Percentiles rank a stretch among this genome's conserved stretches.
Conservation (phyloP, 2,329 filamentous ascomycete species). For the Trichoderma sp. region DNA sequence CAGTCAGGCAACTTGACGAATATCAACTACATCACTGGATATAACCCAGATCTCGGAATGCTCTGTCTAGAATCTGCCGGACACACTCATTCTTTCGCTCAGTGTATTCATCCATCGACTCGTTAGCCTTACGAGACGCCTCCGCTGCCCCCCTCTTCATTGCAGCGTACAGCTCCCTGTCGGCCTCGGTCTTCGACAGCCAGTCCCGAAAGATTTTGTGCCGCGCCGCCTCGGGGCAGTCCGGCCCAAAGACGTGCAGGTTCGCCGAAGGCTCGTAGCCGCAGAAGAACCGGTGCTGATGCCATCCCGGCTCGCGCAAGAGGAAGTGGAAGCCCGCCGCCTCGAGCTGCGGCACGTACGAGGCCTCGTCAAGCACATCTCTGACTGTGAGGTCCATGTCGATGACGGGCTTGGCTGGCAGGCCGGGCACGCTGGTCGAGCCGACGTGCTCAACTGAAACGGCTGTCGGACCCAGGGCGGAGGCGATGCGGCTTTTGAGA, state of each 20-base stretch:
- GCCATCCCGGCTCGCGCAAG: constrained; percentile 44
- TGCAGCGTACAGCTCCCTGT: constrained; percentile 39
- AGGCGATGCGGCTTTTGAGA: constrained; percentile 33
- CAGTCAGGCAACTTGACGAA: no score
- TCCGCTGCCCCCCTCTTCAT: constrained; percentile 38
- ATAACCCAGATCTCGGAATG: constrained; percentile 21
- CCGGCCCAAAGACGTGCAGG: constrained; percentile 47
- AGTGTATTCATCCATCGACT: constrained; percentile 39
- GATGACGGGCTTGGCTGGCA: constrained; percentile 51
- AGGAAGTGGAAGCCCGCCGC: constrained; percentile 44
- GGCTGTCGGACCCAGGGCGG: constrained; percentile 36
- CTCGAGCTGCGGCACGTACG: constrained; percentile 44
- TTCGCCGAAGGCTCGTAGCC: constrained; percentile 39
- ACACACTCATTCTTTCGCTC: constrained; percentile 39
- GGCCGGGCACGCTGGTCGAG: constrained; percentile 47
- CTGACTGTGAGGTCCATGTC: constrained; percentile 49
- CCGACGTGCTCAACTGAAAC: constrained; percentile 45
- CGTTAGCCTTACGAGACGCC: constrained; percentile 29
- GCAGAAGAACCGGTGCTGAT: constrained; percentile 47
- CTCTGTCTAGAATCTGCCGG: constrained; percentile 33
- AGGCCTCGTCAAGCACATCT: constrained; percentile 38
- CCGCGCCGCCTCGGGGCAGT: constrained; percentile 39
- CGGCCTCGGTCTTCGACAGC: constrained; percentile 35
- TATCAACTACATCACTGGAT: background rate
- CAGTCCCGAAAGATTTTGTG: constrained; percentile 45